Conservation (phyloP, 306 rosid genomes). For the Phaseolus lunatus region DNA sequence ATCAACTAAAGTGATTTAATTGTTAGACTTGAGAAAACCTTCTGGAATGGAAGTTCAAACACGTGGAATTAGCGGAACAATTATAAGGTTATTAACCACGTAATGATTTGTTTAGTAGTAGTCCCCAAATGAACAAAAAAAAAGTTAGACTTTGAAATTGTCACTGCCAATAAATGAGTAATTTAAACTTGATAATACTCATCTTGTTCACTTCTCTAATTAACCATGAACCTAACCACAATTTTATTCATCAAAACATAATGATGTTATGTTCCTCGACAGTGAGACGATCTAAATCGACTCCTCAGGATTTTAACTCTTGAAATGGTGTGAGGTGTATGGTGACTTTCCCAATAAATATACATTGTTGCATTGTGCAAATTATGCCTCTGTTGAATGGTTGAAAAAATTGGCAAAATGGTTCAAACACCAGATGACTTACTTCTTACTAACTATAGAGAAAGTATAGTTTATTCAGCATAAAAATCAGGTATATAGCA, state of each 20-base stretch:
- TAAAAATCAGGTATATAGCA: conserved; percentile 23
- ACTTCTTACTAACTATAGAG: conserved; percentile 22
- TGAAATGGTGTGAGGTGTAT: not conserved
- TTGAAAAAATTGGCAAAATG: not conserved
- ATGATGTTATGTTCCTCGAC: not conserved
- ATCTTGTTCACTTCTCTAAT: too few species aligned
- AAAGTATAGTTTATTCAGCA: conserved; percentile 33
- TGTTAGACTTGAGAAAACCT: too few species aligned
- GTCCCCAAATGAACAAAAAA: too few species aligned
- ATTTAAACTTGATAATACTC: too few species aligned
- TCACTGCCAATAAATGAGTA: too few species aligned
- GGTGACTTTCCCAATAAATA: not conserved
- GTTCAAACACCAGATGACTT: conserved; percentile 13
- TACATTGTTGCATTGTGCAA: not conserved
- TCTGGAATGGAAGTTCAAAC: too few species aligned
- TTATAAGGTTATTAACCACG: too few species aligned
- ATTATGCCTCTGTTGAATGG: conserved; percentile 12
- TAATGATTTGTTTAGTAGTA: too few species aligned
- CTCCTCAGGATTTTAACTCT: not conserved
- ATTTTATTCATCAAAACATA: not conserved
- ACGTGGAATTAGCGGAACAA: too few species aligned
- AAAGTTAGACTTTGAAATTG: too few species aligned
- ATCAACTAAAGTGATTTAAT: too few species aligned
- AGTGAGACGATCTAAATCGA: not conserved
- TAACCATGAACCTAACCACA: too few species aligned